A percentile compares a stretch with the other conserved stretches of the same genome.
Conservation (phyloP, 768 basidiomycete genomes). For the Obba rivulosa region DNA sequence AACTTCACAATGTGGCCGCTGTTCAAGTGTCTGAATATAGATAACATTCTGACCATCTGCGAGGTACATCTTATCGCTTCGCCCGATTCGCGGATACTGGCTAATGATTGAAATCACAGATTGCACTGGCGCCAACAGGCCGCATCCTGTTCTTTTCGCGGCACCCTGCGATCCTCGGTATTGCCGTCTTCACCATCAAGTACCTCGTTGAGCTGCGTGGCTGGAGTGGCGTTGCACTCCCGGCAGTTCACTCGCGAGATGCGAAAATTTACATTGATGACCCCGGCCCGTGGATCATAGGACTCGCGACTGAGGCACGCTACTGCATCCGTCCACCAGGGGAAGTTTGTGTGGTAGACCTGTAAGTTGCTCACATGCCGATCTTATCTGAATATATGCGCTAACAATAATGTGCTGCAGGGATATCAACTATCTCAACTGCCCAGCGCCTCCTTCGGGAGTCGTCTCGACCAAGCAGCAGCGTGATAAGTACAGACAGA, state of each 20-base stretch:
- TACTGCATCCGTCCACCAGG: constrained; percentile 69
- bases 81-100: too few relatives aligned
- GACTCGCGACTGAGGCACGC: constrained; percentile 78
- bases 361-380: constrained; percentile 40
- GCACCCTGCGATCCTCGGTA: constrained; percentile 88
- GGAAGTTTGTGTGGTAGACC: constrained; percentile 71
- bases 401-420: constrained; percentile 3
- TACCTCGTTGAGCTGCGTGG: constrained; percentile 91
- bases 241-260: constrained; percentile 82
- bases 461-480: constrained; percentile 74
- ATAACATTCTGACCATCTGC: constrained; percentile 89
- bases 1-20: constrained; percentile 98
- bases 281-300: constrained; percentile 95
- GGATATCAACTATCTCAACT: constrained; percentile 48
- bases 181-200: constrained; percentile 85
- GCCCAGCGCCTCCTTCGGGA: constrained; percentile 72
- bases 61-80: constrained; percentile 48
- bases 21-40: constrained; percentile 88
- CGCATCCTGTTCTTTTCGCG: constrained; percentile 84
- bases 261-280: constrained; percentile 93
- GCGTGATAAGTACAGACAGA: constrained; percentile 73
- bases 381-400: neutral
- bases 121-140: constrained; percentile 83
- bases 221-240: constrained; percentile 85
- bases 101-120: constrained; percentile 33